These are phyloP conservation scores for Eucalyptus erythrocorys DNA, from an alignment of 345 rosid species.

Conservation along the genomic window DNA sequence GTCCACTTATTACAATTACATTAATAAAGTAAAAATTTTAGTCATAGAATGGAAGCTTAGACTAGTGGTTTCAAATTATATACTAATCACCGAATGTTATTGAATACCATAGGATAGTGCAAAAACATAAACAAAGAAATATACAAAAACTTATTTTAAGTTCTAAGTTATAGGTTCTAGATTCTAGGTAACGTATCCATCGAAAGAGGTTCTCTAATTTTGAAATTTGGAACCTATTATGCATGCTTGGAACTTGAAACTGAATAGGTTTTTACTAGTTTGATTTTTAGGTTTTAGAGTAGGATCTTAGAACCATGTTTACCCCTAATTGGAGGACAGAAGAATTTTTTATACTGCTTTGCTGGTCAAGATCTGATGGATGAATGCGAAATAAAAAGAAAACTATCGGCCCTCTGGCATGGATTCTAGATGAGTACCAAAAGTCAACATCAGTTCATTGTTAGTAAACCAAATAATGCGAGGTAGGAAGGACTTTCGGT, in stretches of 20 bases:
- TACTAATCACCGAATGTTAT: no score
- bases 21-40: no score
- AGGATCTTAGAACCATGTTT: no score
- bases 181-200: no score
- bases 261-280: rapidly evolving
- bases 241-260: rapidly evolving
- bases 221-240: rapidly evolving
- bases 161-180: no score
- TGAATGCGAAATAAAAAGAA: not conserved
- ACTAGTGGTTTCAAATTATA: no score
- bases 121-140: no score
- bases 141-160: no score
- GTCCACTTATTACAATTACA: rapidly evolving
- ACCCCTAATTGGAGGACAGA: not conserved
- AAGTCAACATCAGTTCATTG: not conserved
- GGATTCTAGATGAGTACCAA: no score
- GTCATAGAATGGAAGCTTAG: no score
- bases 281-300: no score
- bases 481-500: not conserved
- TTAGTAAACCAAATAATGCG: not conserved
- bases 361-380: not conserved
- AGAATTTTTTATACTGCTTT: not conserved
- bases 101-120: no score
- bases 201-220: rapidly evolving
- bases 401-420: not conserved